These are phyloP conservation scores for Raphanus raphanistrum DNA, from an alignment of 345 rosid genomes.

Conservation along the genomic window DNA sequence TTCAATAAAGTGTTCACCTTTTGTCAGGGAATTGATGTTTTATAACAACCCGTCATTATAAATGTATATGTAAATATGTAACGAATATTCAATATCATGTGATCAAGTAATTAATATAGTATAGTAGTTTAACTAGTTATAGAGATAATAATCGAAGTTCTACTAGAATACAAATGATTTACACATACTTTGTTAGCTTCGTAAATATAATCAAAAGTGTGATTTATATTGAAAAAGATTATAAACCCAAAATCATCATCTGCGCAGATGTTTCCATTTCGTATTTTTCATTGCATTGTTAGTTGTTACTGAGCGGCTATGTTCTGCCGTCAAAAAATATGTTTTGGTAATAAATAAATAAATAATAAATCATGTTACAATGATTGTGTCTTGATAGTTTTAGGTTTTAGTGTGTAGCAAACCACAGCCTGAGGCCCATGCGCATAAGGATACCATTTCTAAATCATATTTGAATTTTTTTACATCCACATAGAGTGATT, in stretches of 20 bases:
- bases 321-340: too few species aligned
- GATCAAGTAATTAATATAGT: background rate
- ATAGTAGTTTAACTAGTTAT: background rate
- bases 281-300: background rate
- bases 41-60: background rate
- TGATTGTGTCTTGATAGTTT: background rate
- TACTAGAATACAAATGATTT: background rate
- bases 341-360: too few species aligned
- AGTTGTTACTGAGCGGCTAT: background rate
- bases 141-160: background rate
- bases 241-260: background rate
- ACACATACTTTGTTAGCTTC: background rate
- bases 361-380: background rate
- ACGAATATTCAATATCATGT: too few species aligned
- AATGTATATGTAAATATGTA: too few species aligned
- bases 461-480: too few species aligned
- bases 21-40: background rate
- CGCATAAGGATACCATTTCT: too few species aligned
- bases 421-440: background rate
- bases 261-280: background rate
- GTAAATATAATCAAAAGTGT: background rate
- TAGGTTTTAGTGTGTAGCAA: background rate
- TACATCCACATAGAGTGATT: too few species aligned
- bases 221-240: background rate
- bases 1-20: background rate